Evolutionary conservation across 1,284 basidiomycete species (phyloP).

Genomic region (Apiotrichum gracile): DNA sequence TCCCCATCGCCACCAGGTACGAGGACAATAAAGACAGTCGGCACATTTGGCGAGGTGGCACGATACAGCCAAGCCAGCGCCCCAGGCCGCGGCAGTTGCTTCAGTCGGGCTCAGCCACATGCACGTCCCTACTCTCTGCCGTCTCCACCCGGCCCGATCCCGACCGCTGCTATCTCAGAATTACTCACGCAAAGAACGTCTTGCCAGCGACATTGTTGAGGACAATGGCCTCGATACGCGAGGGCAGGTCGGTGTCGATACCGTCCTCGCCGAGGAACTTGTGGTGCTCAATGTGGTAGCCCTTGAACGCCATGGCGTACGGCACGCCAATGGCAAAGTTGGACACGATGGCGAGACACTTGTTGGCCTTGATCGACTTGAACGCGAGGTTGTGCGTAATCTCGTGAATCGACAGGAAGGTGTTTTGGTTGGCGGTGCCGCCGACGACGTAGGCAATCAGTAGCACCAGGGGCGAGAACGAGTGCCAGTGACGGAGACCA

Average conservation of each 20-base stretch:
- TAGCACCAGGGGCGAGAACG: constrained; percentile 68
- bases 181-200: constrained; percentile 88
- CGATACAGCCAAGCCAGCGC: too few relatives aligned
- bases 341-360: constrained; percentile 78
- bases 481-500: constrained; percentile 59
- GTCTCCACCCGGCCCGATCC: too few relatives aligned
- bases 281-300: constrained; percentile 91
- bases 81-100: too few relatives aligned
- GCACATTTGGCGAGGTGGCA: too few relatives aligned
- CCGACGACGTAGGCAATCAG: constrained; percentile 78
- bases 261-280: constrained; percentile 89
- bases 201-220: constrained; percentile 96
- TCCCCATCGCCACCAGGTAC: too few relatives aligned
- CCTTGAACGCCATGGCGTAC: constrained; percentile 94
- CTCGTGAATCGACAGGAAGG: constrained; percentile 96
- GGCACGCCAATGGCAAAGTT: constrained; percentile 92
- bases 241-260: constrained; percentile 85
- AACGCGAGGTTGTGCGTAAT: constrained; percentile 98
- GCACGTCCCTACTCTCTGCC: too few relatives aligned
- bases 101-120: too few relatives aligned
- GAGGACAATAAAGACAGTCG: too few relatives aligned
- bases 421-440: constrained; percentile 93
- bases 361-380: constrained; percentile 74
- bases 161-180: too few relatives aligned
- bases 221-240: constrained; percentile 72